Evolutionary conservation across 441 rosid genomes (phyloP).

Genomic region (Cnidoscolus chayamansa): DNA sequence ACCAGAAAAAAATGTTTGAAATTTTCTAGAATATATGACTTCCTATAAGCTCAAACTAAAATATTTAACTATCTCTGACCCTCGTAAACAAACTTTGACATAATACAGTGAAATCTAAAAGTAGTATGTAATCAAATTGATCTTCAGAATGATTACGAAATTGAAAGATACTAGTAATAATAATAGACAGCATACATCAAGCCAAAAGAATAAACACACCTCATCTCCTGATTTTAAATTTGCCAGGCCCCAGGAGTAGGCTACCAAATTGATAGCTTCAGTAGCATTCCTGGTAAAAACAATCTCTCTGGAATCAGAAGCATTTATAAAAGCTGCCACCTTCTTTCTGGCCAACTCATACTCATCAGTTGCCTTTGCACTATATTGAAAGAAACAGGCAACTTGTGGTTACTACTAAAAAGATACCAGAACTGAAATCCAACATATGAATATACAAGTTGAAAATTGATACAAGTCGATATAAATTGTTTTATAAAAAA

Average conservation of each 20-base stretch:
- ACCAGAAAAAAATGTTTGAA: not conserved
- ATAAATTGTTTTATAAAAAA: too few relatives aligned
- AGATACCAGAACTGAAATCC: not conserved
- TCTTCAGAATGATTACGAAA: not conserved
- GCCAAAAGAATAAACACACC: conserved; percentile 37
- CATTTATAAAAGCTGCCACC: conserved; percentile 80
- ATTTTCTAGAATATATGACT: not conserved
- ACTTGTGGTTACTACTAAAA: not conserved
- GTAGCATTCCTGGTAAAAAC: conserved; percentile 91
- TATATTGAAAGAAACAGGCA: conserved; percentile 18
- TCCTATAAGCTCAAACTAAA: not conserved
- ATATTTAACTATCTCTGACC: not conserved
- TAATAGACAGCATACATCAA: not conserved
- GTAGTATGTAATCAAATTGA: not conserved
- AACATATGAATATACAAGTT: not conserved
- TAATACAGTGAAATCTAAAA: not conserved
- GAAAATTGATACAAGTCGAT: not conserved
- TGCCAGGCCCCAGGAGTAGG: conserved; percentile 75
- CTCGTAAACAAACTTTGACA: not conserved
- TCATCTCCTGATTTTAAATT: conserved; percentile 75
- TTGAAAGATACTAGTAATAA: not conserved
- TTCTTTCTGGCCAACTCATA: conserved; percentile 89
- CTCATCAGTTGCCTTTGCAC: conserved; percentile 91
- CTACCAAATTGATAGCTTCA: conserved; percentile 91
- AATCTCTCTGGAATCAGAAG: conserved; percentile 62